phyloP scores from a whole-genome alignment of 306 rosid genomes.

The Senna tora region DNA sequence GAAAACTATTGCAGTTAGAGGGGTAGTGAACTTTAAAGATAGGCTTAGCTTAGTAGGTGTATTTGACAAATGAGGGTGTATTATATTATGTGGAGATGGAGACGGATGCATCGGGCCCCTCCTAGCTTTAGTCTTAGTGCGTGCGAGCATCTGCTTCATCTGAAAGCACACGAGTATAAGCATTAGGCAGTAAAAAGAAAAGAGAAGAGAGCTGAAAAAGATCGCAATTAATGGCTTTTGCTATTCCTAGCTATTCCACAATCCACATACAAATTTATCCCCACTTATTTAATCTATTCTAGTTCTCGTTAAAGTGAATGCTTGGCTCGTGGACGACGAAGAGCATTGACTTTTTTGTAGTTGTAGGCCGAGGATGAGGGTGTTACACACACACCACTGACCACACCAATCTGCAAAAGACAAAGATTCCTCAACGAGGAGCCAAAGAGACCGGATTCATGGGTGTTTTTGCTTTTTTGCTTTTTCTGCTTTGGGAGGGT shows the following conservation, averaged over 20 bases:
- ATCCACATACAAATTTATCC: neutral
- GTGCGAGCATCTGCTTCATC: conserved; percentile 30
- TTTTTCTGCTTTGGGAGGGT: conserved; percentile 44
- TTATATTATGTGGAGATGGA: conserved; percentile 25
- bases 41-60: neutral
- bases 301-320: conserved; percentile 8
- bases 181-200: conserved; percentile 1
- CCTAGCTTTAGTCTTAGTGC: neutral
- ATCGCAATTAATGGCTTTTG: conserved; percentile 60
- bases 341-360: conserved; percentile 57
- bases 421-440: conserved; percentile 79
- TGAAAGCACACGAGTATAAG: conserved; percentile 38
- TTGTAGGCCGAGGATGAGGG: neutral
- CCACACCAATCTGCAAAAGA: conserved; percentile 29
- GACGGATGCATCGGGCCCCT: conserved; percentile 15
- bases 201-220: neutral
- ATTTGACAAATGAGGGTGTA: conserved; percentile 27
- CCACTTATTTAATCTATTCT: conserved; percentile 23
- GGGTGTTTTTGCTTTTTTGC: neutral
- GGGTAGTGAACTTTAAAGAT: neutral
- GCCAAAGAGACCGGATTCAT: neutral
- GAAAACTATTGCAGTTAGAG: neutral
- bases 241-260: neutral
- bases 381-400: too few species aligned
- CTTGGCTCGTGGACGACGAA: conserved; percentile 43